Evolutionary conservation across 2,329 filamentous ascomycete species (phyloP).

Genomic region (Tolypocladium inflatum): DNA sequence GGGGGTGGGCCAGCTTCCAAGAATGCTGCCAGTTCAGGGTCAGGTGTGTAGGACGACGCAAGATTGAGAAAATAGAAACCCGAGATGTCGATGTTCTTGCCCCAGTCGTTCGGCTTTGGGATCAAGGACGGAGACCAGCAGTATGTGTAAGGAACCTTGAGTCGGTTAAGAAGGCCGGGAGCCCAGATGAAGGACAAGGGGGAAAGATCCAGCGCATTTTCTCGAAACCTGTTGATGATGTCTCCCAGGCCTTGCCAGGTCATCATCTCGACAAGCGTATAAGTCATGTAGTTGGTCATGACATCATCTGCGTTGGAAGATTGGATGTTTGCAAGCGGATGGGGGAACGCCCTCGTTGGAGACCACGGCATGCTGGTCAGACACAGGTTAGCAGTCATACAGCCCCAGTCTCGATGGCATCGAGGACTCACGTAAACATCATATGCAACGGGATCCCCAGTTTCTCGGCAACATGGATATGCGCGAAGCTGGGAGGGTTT

Average conservation of each 20-base stretch:
- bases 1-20: constrained; percentile 60
- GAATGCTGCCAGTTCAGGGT: constrained; percentile 55
- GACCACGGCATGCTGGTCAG: constrained; percentile 89
- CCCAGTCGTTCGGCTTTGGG: constrained; percentile 73
- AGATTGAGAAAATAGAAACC: constrained; percentile 70
- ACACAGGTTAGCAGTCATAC: neutral
- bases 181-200: constrained; percentile 74
- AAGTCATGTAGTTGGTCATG: constrained; percentile 76
- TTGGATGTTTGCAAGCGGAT: constrained; percentile 76
- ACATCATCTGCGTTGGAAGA: constrained; percentile 64
- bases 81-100: constrained; percentile 57
- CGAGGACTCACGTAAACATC: constrained; percentile 70
- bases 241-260: constrained; percentile 90
- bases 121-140: constrained; percentile 77
- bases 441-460: constrained; percentile 67
- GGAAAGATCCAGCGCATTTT: constrained; percentile 64
- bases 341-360: constrained; percentile 74
- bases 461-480: constrained; percentile 67
- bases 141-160: constrained; percentile 79
- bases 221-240: constrained; percentile 79
- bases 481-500: constrained; percentile 69
- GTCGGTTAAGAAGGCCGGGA: constrained; percentile 65
- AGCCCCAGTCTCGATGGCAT: too few relatives aligned
- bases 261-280: constrained; percentile 80
- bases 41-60: constrained; percentile 56